These are phyloP conservation scores for Silene conica DNA, from an alignment of 148 eudicot species.

Conservation along the genomic window DNA sequence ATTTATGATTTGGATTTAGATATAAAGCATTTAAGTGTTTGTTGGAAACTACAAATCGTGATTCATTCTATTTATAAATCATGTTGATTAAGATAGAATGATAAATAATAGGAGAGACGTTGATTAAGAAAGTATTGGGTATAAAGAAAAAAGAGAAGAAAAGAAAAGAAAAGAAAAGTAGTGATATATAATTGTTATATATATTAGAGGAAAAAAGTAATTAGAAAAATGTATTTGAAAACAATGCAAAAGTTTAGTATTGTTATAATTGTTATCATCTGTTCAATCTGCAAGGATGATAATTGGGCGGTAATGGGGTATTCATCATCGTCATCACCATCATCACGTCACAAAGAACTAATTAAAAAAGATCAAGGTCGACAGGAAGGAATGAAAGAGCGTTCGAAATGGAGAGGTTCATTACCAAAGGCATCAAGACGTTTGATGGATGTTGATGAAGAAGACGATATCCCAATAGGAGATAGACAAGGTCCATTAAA, in stretches of 20 bases:
- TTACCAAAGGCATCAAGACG: background rate
- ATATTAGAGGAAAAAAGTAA: background rate
- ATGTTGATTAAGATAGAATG: background rate
- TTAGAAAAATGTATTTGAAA: background rate
- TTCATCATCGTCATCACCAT: background rate
- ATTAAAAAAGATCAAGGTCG: constrained; percentile 12
- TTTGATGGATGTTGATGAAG: constrained; percentile 13
- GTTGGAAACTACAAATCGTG: background rate
- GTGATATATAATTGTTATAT: too few species aligned
- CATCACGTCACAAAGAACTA: constrained; percentile 1
- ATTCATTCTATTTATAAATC: background rate
- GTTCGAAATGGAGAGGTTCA: background rate
- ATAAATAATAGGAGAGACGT: too few species aligned
- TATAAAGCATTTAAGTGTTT: background rate
- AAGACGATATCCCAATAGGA: constrained; percentile 16
- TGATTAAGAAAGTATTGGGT: too few species aligned
- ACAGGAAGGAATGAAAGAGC: constrained; percentile 7
- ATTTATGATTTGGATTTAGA: background rate
- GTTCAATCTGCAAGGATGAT: background rate
- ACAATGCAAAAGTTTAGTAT: background rate
- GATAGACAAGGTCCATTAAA: constrained; percentile 17
- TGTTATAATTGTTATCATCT: background rate
- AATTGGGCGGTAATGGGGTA: background rate
- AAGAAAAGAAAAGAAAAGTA: too few species aligned
- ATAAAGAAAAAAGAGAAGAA: too few species aligned